Evolutionary conservation across 805 yeast species (phyloP), one percentile per base, ranked within the genome.

Genomic region (Dipodascopsis tothii): DNA sequence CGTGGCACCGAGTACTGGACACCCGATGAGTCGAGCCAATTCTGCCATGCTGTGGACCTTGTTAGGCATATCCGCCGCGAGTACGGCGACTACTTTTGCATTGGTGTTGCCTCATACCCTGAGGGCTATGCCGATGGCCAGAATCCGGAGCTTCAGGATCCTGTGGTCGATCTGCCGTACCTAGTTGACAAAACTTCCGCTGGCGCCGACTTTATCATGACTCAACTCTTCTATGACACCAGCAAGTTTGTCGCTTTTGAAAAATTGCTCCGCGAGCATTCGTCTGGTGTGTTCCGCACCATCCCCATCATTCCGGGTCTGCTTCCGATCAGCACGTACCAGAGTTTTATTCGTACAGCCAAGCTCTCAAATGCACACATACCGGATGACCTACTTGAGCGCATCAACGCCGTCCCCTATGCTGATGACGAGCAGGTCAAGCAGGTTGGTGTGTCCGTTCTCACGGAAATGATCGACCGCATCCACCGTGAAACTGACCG

Each of bases 81-180:
- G 38, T 71, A 88, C 60, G 92, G 85, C 2, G 84, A 84, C 59
- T 81, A 79, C 55, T 90, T 90, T 65, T 84, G 95, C 60, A 71
- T 90, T 43, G 98, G 98, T 48, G 98, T 90, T 14, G 98, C 98
- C 1, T 96, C 94, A 1, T 90, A 90, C 62, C 96, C 98, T 5
- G 98, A 90, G 61, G 98, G 98, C 17, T 96, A 90, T 64, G 87
- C 85, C 28, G 95, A 88, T 55, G 90, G 94, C 11, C 64, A 76
- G 5, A 71, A 70, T 28, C 56, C 58, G 4, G 56, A 49, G 27
- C 40, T 18, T 16, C 95, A 87, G 61, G 74, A 77, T 56, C 78
- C 81, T 1, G 60, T 61, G 19, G 72, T 72, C 37, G 98, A 90
- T 62, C 58, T 90, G 37, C 90, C 92, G 4, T 86, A 64, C 59